Conservation (phyloP, 768 basidiomycete species). For the Cyclocybe aegerita region DNA sequence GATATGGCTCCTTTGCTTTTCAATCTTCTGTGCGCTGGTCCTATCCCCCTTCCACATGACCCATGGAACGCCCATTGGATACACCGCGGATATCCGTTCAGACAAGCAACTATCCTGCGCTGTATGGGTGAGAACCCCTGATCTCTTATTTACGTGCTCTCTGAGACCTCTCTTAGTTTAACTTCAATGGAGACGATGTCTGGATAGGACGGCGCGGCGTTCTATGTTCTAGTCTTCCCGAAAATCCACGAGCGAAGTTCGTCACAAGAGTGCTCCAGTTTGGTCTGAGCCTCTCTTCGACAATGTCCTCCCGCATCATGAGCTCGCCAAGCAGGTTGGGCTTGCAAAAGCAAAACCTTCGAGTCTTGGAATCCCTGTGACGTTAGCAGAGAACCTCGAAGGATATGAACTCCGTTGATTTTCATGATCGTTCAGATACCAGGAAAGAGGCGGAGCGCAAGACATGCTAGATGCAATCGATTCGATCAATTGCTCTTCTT, state of each 20-base stretch:
- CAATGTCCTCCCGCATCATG: conserved; percentile 37
- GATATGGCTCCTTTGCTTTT: no score
- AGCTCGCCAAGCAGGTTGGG: conserved; percentile 45
- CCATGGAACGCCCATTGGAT: no score
- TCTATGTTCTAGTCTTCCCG: conserved; percentile 42
- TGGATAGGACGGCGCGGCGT: conserved; percentile 47
- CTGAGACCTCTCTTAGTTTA: conserved; percentile 25
- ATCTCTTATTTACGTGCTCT: neutral
- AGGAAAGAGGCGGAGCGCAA: conserved; percentile 49
- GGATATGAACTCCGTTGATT: neutral
- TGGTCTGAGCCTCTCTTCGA: conserved; percentile 62
- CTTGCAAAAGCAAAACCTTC: conserved; percentile 42
- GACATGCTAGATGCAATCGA: conserved; percentile 52
- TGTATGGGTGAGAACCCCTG: conserved; percentile 46
- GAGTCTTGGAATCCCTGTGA: conserved; percentile 53
- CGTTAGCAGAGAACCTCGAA: conserved; percentile 32
- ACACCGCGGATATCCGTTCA: no score
- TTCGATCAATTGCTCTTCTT: conserved; percentile 61
- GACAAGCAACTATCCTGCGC: conserved; percentile 23
- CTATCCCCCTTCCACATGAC: no score
- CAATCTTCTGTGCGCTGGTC: no score
- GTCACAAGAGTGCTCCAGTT: conserved; percentile 57
- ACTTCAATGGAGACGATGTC: conserved; percentile 33
- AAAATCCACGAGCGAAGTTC: conserved; percentile 50
- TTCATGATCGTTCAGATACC: conserved; percentile 21